phyloP scores from a whole-genome alignment of 192 early-diverging fungal species.

The Podila epicladia region DNA sequence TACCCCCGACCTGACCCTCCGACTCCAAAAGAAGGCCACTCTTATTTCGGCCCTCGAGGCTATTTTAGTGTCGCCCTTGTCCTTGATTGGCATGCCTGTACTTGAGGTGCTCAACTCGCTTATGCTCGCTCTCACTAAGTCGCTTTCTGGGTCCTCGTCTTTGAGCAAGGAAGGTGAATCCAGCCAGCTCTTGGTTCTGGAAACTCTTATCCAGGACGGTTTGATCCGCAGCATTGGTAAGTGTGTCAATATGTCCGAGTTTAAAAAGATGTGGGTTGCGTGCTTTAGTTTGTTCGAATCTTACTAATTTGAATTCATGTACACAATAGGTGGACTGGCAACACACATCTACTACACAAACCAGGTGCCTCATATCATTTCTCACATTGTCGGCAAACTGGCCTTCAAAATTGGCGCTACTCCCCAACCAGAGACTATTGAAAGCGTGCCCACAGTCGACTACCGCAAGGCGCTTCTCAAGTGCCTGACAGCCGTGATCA shows the following conservation, averaged over 20 bases:
- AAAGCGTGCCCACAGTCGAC: constrained; percentile 52
- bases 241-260: not conserved
- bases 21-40: constrained; percentile 55
- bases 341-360: constrained; percentile 68
- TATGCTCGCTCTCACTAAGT: constrained; percentile 53
- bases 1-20: constrained; percentile 26
- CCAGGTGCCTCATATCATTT: constrained; percentile 65
- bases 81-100: constrained; percentile 59
- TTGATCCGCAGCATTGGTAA: constrained; percentile 47
- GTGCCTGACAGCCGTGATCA: constrained; percentile 56
- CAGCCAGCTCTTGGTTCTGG: constrained; percentile 15
- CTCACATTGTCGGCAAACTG: constrained; percentile 59
- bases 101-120: constrained; percentile 63
- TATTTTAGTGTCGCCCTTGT: constrained; percentile 57
- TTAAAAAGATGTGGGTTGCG: not conserved
- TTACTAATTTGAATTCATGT: not conserved
- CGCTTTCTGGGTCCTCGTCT: constrained; percentile 19
- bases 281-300: not conserved
- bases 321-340: constrained; percentile 54
- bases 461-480: constrained; percentile 56
- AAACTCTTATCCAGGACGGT: constrained; percentile 35
- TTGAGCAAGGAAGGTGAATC: constrained; percentile 26
- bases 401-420: constrained; percentile 22
- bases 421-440: constrained; percentile 29
- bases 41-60: constrained; percentile 55